Evolutionary conservation across 805 yeast species (phyloP).

Genomic region (Scheffersomyces stipitis): DNA sequence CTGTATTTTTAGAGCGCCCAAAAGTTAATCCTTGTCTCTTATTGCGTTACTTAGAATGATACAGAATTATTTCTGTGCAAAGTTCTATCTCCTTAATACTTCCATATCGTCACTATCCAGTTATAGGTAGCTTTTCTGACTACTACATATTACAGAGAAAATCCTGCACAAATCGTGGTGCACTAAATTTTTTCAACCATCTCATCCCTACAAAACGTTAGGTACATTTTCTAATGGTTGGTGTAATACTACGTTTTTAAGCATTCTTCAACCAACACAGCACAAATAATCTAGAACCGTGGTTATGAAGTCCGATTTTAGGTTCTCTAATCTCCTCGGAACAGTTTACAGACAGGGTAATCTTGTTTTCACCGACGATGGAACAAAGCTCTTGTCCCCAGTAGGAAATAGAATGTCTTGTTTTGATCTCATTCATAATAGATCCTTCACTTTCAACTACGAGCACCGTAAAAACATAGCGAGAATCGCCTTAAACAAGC

Average conservation of each 20-base stretch:
- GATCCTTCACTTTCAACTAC: constrained; percentile 84
- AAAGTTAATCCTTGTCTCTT: too few relatives aligned
- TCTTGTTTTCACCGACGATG: constrained; percentile 80
- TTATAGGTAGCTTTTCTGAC: too few relatives aligned
- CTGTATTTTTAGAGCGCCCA: too few relatives aligned
- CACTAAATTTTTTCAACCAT: constrained; percentile 7
- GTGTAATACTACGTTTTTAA: too few relatives aligned
- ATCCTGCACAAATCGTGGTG: background rate
- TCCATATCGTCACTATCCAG: too few relatives aligned
- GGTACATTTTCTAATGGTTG: too few relatives aligned
- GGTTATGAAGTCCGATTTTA: constrained; percentile 80
- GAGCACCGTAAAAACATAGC: constrained; percentile 87
- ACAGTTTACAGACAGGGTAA: constrained; percentile 96
- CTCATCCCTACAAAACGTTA: constrained; percentile 8
- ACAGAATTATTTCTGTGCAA: too few relatives aligned
- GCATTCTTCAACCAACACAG: too few relatives aligned
- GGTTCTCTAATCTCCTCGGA: constrained; percentile 86
- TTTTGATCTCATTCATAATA: constrained; percentile 81
- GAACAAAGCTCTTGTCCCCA: constrained; percentile 79
- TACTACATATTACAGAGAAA: too few relatives aligned
- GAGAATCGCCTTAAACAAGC: constrained; percentile 78
- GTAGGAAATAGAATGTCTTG: constrained; percentile 92
- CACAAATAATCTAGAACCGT: too few relatives aligned
- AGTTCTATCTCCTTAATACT: too few relatives aligned
- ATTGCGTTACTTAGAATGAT: too few relatives aligned